Conservation (phyloP, 495 filamentous ascomycete species). For the Talaromyces adpressus region DNA sequence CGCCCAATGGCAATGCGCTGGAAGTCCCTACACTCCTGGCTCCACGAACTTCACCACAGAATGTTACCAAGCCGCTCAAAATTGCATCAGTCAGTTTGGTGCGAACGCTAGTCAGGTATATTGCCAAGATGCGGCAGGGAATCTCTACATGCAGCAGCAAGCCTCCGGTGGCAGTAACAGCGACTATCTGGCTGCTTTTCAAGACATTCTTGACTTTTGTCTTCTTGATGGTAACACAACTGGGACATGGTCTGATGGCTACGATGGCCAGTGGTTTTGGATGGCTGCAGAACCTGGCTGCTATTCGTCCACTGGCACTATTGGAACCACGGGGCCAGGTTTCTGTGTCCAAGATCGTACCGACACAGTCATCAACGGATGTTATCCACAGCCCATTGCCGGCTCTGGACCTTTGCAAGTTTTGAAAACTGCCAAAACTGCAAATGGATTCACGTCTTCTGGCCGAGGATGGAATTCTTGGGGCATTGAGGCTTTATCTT, state of each 20-base stretch:
- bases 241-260: not conserved
- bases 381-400: not conserved
- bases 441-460: slow-evolving; percentile 1
- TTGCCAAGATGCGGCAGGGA: not conserved
- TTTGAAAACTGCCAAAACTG: not conserved
- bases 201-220: slow-evolving; percentile 1
- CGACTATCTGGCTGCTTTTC: not conserved
- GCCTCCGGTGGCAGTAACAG: not conserved
- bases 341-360: not conserved
- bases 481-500: not conserved
- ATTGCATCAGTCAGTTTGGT: not conserved
- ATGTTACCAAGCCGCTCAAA: not conserved
- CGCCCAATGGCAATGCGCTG: no score
- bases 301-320: not conserved
- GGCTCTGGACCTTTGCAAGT: not conserved
- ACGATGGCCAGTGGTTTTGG: slow-evolving; percentile 1
- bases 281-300: not conserved
- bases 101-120: not conserved
- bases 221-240: not conserved
- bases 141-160: slow-evolving; percentile 2
- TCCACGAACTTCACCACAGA: not conserved
- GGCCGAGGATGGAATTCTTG: not conserved
- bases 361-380: not conserved
- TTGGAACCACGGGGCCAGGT: not conserved
- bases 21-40: no score